Conservation (phyloP, 306 rosid species). For the Sphenostylis stenocarpa region DNA sequence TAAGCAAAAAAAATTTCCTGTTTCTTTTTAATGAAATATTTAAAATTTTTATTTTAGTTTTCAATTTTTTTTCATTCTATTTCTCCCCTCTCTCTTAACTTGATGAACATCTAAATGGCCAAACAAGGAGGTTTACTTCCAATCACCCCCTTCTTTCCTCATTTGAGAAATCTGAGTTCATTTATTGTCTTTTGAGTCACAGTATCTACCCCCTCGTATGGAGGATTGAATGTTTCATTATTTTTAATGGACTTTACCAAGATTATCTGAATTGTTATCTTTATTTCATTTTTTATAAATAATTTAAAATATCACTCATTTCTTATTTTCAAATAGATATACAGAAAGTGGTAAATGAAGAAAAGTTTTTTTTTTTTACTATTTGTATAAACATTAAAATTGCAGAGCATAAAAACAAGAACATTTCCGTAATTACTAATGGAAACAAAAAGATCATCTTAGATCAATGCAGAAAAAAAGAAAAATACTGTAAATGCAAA, state of each 20-base stretch:
- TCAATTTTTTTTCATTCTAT: too few relatives aligned
- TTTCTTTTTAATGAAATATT: too few relatives aligned
- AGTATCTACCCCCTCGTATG: not conserved
- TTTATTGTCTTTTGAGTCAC: constrained; percentile 17
- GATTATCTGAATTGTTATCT: not conserved
- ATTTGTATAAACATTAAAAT: not conserved
- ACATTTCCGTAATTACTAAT: not conserved
- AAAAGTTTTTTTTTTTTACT: not conserved
- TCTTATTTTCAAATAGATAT: not conserved
- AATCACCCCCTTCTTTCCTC: not conserved
- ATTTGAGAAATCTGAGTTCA: not conserved
- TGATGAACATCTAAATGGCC: not conserved
- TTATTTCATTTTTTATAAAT: not conserved
- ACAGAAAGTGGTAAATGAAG: not conserved
- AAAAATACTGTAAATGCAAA: not conserved
- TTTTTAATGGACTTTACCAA: not conserved
- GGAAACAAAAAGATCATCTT: not conserved
- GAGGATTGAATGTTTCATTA: constrained; percentile 9
- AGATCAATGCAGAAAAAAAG: not conserved
- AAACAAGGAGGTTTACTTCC: not conserved
- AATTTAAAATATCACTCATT: not conserved
- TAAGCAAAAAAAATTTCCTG: too few relatives aligned
- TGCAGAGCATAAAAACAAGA: not conserved
- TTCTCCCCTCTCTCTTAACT: too few relatives aligned
- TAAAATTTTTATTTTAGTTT: too few relatives aligned